Base-by-base conservation (phyloP, 768 basidiomycete genomes). In the Termitomyces sp. region DNA sequence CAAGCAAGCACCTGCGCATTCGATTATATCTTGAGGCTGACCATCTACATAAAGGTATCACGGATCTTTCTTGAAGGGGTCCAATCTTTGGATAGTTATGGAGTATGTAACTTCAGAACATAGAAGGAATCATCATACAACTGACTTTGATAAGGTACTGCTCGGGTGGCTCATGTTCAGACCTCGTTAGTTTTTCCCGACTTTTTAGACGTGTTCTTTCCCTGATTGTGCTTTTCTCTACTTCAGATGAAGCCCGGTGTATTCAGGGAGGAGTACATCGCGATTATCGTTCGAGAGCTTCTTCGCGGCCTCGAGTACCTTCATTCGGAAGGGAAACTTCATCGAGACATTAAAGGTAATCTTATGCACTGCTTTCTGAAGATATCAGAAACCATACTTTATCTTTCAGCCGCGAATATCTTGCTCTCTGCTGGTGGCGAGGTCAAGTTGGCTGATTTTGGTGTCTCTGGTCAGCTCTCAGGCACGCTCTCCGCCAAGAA, bases 1-100 rank as follows among this genome's bases (percentile, higher is more conserved):
- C 66, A 96, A 94, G 92, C 95, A 68, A 72, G 88, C 81, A 63
- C 60, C 63, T 59, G 38, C 20, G 12, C 49, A 36, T 47, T 32
- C 37, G 31, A 43, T 56, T 31, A 48, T 60, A 47, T 47, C 61
- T 46, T 36, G 47, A 42, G 56, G 45, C 66, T 54, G 60, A 69
- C 56, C 51, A 57, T 54, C 31, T 36, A 55, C 53, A 52, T 17
- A 42, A 60, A 84, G 94, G 81, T 98, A 98, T 72, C 93, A 98
- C 79, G 97, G 97, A 46, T 95, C 92, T 38, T 99, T 80, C 77
- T 81, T 99, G 70, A 96, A 98, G 72, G 96, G 95, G 15, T 93
- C 96, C 5, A 88, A 96, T 73, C 81, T 99, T 31, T 99, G 97
- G 97, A 99, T 98, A 71, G 92, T 98, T 68, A 98, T 98, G 96